phyloP scores from a whole-genome alignment of 2,329 filamentous ascomycete genomes.

The Triangularia verruculosa region DNA sequence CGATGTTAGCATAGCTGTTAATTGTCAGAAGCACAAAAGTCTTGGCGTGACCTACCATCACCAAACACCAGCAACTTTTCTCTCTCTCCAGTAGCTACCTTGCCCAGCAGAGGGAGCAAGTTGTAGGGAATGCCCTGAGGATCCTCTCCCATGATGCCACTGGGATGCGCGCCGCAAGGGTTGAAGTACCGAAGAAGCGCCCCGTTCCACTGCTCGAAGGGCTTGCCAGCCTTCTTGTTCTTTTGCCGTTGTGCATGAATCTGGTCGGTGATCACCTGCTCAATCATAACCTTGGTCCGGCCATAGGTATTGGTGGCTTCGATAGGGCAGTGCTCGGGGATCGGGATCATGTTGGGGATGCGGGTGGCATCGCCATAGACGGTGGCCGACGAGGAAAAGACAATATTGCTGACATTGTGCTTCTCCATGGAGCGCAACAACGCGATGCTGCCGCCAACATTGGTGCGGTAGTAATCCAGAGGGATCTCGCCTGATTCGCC shows the following conservation, averaged over 20 bases:
- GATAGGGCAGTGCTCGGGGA: constrained; percentile 93
- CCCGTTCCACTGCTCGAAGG: constrained; percentile 81
- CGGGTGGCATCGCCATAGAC: constrained; percentile 97
- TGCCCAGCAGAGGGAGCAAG: constrained; percentile 86
- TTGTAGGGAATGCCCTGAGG: constrained; percentile 95
- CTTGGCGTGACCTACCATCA: constrained; percentile 61
- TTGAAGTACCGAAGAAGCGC: constrained; percentile 97
- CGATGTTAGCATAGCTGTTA: not conserved
- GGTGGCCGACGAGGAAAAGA: constrained; percentile 97
- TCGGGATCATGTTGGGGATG: constrained; percentile 97
- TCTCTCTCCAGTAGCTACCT: constrained; percentile 92
- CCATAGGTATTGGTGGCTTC: constrained; percentile 98
- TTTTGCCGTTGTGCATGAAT: constrained; percentile 84
- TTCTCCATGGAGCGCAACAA: constrained; percentile 84
- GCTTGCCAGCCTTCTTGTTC: constrained; percentile 73
- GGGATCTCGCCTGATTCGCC: constrained; percentile 93
- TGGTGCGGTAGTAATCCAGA: constrained; percentile 96
- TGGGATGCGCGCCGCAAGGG: constrained; percentile 90
- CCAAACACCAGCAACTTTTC: constrained; percentile 95
- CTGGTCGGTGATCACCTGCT: constrained; percentile 87
- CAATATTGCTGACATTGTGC: constrained; percentile 92
- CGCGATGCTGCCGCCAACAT: constrained; percentile 86
- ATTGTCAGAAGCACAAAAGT: not conserved
- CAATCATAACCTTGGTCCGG: constrained; percentile 90
- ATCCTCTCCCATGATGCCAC: constrained; percentile 96